Conservation (phyloP, 2,329 filamentous ascomycete species). For the Colletotrichum graminicola region DNA sequence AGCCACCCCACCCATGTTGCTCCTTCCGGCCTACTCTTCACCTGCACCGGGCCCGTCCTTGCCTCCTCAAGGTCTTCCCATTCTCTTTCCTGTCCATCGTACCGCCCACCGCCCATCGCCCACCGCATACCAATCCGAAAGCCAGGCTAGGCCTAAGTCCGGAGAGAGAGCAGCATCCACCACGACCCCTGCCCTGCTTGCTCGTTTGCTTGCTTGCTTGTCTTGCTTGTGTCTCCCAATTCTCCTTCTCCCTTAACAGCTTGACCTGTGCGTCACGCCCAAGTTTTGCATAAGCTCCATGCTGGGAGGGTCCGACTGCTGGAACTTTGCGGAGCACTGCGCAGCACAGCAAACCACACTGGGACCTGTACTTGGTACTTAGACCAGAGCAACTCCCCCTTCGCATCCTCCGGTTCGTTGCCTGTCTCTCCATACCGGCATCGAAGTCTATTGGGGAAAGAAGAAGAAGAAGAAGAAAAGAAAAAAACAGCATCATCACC, state of each 20-base stretch:
- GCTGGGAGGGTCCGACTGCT: background rate
- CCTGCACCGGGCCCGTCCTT: slow-evolving; percentile 24
- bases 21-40: slow-evolving; percentile 9
- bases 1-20: background rate
- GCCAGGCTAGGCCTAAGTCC: background rate
- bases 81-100: background rate
- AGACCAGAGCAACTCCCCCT: slow-evolving; percentile 26
- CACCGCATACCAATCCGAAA: background rate
- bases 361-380: slow-evolving; percentile 22
- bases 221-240: slow-evolving; percentile 13
- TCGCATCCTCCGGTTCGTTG: slow-evolving; percentile 13
- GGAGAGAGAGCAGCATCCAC: slow-evolving; percentile 1
- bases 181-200: slow-evolving; percentile 21
- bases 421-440: slow-evolving; percentile 3
- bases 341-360: slow-evolving; percentile 4
- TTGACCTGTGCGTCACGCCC: slow-evolving; percentile 33
- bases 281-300: slow-evolving; percentile 27
- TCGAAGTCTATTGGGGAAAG: slow-evolving; percentile 3
- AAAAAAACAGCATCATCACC: background rate
- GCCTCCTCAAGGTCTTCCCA: background rate
- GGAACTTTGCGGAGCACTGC: background rate
- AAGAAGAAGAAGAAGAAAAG: background rate
- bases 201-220: background rate
- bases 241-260: slow-evolving; percentile 1
- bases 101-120: background rate